phyloP scores from a whole-genome alignment of 1,284 basidiomycete species.

The Microbotryum silenes-acaulis region DNA sequence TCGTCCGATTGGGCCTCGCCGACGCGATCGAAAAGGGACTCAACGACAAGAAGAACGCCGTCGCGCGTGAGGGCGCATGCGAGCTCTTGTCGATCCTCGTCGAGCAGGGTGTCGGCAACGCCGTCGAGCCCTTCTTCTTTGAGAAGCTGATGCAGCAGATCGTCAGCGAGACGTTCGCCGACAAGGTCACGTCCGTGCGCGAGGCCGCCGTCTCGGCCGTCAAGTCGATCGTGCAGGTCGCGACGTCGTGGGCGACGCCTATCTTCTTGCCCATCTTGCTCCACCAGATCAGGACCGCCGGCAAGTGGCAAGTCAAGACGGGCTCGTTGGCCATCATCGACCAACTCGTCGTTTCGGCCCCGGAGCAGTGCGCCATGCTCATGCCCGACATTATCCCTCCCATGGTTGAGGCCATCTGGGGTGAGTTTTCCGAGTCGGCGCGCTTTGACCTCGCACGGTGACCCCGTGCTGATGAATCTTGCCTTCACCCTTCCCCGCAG shows the following conservation, averaged over 20 bases:
- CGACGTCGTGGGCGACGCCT: slow-evolving; percentile 84
- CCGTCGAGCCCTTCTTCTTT: slow-evolving; percentile 84
- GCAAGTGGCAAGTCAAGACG: slow-evolving; percentile 99
- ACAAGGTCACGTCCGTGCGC: slow-evolving; percentile 80
- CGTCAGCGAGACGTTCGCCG: slow-evolving; percentile 84
- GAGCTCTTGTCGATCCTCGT: slow-evolving; percentile 60
- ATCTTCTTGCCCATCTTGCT: slow-evolving; percentile 84
- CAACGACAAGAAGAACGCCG: slow-evolving; percentile 53
- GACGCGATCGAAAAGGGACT: slow-evolving; percentile 55
- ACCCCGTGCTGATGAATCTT: no score
- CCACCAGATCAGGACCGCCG: slow-evolving; percentile 88
- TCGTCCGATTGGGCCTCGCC: slow-evolving; percentile 66
- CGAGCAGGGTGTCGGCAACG: slow-evolving; percentile 67
- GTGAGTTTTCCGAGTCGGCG: not conserved
- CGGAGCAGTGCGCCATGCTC: slow-evolving; percentile 75
- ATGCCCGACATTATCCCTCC: slow-evolving; percentile 96
- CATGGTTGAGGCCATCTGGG: slow-evolving; percentile 91
- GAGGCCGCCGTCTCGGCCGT: slow-evolving; percentile 80
- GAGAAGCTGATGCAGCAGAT: slow-evolving; percentile 65
- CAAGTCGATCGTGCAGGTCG: slow-evolving; percentile 64
- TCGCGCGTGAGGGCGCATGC: slow-evolving; percentile 75
- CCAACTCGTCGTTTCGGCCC: slow-evolving; percentile 79
- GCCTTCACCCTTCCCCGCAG: slow-evolving; percentile 38
- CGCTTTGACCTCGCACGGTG: not conserved
- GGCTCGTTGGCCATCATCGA: slow-evolving; percentile 78